Conservation (phyloP, 2,329 filamentous ascomycete species). For the Penicillium sp. region DNA sequence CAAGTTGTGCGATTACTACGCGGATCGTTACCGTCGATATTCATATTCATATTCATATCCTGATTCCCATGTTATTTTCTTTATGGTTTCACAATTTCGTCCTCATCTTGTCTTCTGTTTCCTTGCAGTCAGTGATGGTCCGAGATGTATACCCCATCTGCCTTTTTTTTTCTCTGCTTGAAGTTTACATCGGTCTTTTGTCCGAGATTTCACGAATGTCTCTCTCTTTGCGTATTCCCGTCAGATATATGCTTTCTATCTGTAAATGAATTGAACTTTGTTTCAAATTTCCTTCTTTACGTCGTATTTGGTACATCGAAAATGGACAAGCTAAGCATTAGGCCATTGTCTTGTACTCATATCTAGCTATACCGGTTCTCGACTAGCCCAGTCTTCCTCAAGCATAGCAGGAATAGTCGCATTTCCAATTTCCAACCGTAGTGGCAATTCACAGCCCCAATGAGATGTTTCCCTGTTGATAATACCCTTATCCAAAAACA, state of each 20-base stretch:
- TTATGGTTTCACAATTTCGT: not conserved
- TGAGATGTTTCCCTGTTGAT: not conserved
- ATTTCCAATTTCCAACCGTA: not conserved
- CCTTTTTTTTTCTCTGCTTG: constrained; percentile 3
- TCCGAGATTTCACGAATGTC: not conserved
- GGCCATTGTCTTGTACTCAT: not conserved
- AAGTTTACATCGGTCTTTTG: constrained; percentile 7
- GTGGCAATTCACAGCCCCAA: not conserved
- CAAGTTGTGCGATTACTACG: not conserved
- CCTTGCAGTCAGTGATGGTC: constrained; percentile 15
- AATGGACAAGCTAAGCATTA: not conserved
- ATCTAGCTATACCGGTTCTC: not conserved
- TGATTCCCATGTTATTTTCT: constrained; percentile 8
- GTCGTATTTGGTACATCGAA: not conserved
- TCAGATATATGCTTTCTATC: constrained; percentile 1
- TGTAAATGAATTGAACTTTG: constrained; percentile 7
- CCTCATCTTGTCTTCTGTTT: not conserved
- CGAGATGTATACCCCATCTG: constrained; percentile 25
- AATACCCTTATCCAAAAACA: not conserved
- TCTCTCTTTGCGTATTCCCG: constrained; percentile 2
- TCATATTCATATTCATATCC: constrained; percentile 9
- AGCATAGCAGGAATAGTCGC: not conserved
- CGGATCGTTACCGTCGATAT: not conserved
- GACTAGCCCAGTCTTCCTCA: not conserved
- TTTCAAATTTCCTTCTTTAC: not conserved